Base-by-base conservation (phyloP, 2,329 filamentous ascomycete species). In the Beauveria bassiana region DNA sequence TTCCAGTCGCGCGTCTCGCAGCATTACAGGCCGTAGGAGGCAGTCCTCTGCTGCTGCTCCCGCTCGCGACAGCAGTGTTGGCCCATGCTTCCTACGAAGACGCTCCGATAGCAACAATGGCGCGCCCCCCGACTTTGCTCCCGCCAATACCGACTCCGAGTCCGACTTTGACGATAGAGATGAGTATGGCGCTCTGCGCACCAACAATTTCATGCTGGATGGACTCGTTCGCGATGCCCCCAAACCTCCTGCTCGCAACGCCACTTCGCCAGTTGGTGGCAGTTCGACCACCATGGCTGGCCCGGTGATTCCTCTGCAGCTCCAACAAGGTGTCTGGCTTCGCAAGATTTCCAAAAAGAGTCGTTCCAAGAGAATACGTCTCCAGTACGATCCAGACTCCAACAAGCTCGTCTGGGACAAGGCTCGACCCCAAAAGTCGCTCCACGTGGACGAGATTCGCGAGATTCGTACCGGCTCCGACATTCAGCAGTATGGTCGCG, bases 361-460 rank as follows among this genome's bases (percentile, higher is more conserved):
- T 67, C 86, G 87, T 65, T 78, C 82, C 60, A 91, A 95, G 71
- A 83, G 82, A 28, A 86, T 97, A 68, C 77, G 77, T 31, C 78
- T 88, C 40, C 85, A 88, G 58, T 85, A 98, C 26, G 91, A 98
- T 68, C 82, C 89, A 26, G 89, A 93, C 69, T 84, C 89, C 1
- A 93, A 90, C 64, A 95, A 92, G 73, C 90, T 99, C 26, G 89
- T 83, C 28, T 98, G 93, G 93, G 90, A 96, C 73, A 83, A 86
- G 52, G 85, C 82, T 9, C 86, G 90, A 42, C 87, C 89, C 1
- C 84, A 86, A 26, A 98, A 97, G 72, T 86, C 86, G 59, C 89
- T 99, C 65, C 96, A 96, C 73, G 90, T 99, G 65, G 95, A 99
- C 69, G 92, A 98, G 72, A 93, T 99, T 69, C 89, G 90, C 69